A percentile compares a stretch with the other conserved stretches of the same genome.
Conservation (phyloP, 257 asterid genomes). For the Pogostemon cablin region DNA sequence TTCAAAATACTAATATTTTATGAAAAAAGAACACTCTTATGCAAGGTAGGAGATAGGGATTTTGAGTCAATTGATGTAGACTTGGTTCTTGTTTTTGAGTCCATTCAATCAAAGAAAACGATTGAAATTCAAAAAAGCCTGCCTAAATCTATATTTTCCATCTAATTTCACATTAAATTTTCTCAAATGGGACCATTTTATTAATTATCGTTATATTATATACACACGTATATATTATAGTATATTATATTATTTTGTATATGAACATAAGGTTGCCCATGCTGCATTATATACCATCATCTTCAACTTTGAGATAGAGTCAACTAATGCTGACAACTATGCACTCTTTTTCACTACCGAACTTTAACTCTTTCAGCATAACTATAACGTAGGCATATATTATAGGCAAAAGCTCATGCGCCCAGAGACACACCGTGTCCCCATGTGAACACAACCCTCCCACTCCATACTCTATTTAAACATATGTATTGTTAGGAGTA, state of each 20-base stretch:
- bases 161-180: constrained; percentile 15
- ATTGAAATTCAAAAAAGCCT: constrained; percentile 23
- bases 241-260: no score
- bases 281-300: constrained; percentile 8
- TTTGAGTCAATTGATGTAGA: constrained; percentile 50
- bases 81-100: constrained; percentile 40
- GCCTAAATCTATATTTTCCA: background rate
- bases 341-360: no score
- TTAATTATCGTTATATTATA: no score
- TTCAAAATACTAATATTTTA: constrained; percentile 16
- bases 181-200: constrained; percentile 41
- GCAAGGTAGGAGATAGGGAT: constrained; percentile 37
- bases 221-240: no score
- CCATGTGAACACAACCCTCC: no score
- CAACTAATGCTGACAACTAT: constrained; percentile 33
- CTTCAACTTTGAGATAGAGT: constrained; percentile 30
- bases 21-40: constrained; percentile 30
- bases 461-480: no score
- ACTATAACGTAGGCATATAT: no score
- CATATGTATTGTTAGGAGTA: no score
- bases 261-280: constrained; percentile 25
- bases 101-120: constrained; percentile 40
- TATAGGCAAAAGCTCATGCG: no score
- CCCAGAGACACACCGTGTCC: no score
- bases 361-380: no score